phyloP scores from a whole-genome alignment of 768 basidiomycete species.

The Crucibulum laeve region DNA sequence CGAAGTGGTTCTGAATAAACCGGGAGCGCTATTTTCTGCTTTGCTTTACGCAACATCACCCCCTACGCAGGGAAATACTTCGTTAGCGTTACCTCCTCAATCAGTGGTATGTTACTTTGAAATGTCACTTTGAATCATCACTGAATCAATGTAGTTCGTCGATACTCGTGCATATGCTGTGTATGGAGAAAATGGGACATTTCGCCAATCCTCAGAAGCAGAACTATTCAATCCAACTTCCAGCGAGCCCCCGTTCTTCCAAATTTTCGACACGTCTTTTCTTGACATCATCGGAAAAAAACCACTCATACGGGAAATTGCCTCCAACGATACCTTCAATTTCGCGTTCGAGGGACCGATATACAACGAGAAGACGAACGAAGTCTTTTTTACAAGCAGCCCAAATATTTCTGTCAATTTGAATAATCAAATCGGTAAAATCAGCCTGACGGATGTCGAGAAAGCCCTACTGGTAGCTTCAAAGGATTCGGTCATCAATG shows the following conservation, averaged over 20 bases:
- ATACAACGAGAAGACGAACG: conserved; percentile 61
- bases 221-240: conserved; percentile 59
- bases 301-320: conserved; percentile 57
- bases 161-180: conserved; percentile 50
- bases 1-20: no score
- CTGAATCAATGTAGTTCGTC: conserved; percentile 33
- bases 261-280: conserved; percentile 48
- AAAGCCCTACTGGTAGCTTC: conserved; percentile 32
- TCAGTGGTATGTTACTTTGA: conserved; percentile 17
- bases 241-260: conserved; percentile 55
- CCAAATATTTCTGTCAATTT: conserved; percentile 55
- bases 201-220: conserved; percentile 31
- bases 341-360: conserved; percentile 81
- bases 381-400: conserved; percentile 70
- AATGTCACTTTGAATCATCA: conserved; percentile 1
- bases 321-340: conserved; percentile 56
- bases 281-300: conserved; percentile 50
- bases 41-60: no score
- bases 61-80: conserved; percentile 13
- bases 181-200: conserved; percentile 36
- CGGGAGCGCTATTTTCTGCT: no score
- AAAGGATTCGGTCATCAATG: conserved; percentile 33
- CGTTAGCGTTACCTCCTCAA: conserved; percentile 15
- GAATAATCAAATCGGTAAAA: conserved; percentile 60
- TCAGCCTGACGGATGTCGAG: conserved; percentile 55